Evolutionary conservation across 2,329 filamentous ascomycete genomes (phyloP), one percentile per base, ranked within the genome.

Genomic region (Aspergillus phoenicis): DNA sequence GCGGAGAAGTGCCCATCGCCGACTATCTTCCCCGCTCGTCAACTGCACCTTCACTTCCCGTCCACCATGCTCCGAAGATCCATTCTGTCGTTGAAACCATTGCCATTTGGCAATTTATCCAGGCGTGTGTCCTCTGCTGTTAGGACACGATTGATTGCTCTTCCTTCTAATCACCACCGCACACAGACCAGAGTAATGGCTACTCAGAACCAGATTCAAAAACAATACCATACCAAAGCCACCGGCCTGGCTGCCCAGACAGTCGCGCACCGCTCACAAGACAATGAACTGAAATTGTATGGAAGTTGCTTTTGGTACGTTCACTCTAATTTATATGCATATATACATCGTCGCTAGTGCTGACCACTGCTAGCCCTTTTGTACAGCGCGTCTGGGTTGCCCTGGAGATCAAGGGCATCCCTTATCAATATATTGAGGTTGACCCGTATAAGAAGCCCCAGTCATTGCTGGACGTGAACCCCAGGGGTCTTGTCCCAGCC

Each of bases 311-410:
- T 93, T 75, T 96, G 92, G 90, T 91, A 79, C 69, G 81, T 76
- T 6, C 24, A 41, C n/a, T 56, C 39, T 36, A n/a, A 4, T 38
- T 30, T 30, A 30, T n/a, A 8, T 20, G 22, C 59, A 57, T 59
- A 51, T 38, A n/a, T 47, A n/a, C 22, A 13, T 7, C 26, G 7
- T n/a, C 30, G 60, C 61, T 39, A 61, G 51, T 52, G 64, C 64
- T 66, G 57, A 57, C 36, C 57, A 33, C 62, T 57, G 55, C 68
- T 45, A 91, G 89, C 71, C 91, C 91, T 26, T 95, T 94, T 72
- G 91, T 92, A 1, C 91, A 96, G 73, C 87, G 91, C 17, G 90
- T 95, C 26, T 96, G 92, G 92, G 95, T 96, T 65, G 90, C 91
- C 1, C 82, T 96, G 38, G 91, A 96, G 74, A 82, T 88, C 68